Conservation (phyloP, 805 yeast genomes). For the Lipomyces sp. region DNA sequence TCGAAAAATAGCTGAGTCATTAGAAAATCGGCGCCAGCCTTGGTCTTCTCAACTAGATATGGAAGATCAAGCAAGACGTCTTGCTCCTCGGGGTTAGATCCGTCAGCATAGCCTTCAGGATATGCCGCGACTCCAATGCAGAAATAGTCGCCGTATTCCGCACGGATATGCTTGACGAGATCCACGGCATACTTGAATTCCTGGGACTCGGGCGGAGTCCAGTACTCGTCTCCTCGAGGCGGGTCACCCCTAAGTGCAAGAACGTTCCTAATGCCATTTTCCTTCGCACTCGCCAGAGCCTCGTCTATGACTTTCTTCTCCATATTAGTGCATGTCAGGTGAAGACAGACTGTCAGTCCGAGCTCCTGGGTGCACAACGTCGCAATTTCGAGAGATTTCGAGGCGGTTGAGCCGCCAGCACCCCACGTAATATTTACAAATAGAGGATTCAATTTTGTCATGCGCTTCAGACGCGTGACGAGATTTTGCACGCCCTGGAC, state of each 20-base stretch:
- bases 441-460: slow-evolving; percentile 82
- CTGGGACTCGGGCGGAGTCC: slow-evolving; percentile 42
- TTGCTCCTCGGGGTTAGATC: slow-evolving; percentile 51
- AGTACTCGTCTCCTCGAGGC: slow-evolving; percentile 69
- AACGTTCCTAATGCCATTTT: slow-evolving; percentile 79
- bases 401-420: slow-evolving; percentile 93
- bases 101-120: slow-evolving; percentile 96
- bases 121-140: slow-evolving; percentile 97
- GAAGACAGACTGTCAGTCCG: slow-evolving; percentile 87
- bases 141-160: slow-evolving; percentile 71
- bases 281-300: slow-evolving; percentile 69
- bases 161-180: slow-evolving; percentile 73
- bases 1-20: slow-evolving; percentile 91
- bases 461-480: slow-evolving; percentile 79
- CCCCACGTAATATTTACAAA: slow-evolving; percentile 98
- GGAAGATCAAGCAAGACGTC: slow-evolving; percentile 69
- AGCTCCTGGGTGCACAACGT: slow-evolving; percentile 68
- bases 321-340: slow-evolving; percentile 94
- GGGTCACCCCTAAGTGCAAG: slow-evolving; percentile 96
- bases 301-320: slow-evolving; percentile 70
- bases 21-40: slow-evolving; percentile 93
- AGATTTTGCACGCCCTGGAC: slow-evolving; percentile 71
- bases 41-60: slow-evolving; percentile 73
- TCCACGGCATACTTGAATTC: slow-evolving; percentile 80
- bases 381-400: slow-evolving; percentile 81